Evolutionary conservation across 129 eudicot species (phyloP), one percentile per base, ranked within the genome.

Genomic region (Escallonia rubra): DNA sequence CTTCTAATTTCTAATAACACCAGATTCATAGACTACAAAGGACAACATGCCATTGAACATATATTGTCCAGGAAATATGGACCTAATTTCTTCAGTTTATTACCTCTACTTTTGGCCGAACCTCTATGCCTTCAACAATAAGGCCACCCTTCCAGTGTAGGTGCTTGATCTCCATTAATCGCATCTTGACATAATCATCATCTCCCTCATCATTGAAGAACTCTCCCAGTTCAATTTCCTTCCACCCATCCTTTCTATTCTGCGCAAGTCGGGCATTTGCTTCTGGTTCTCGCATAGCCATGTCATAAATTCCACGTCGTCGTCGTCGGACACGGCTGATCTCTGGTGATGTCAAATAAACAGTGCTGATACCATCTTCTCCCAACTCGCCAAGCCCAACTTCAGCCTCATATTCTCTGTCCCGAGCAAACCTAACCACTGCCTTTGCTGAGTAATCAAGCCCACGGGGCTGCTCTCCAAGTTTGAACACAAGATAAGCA

Each of bases 401-500:
- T 23, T 23, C 34, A 23, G 63, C 5, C 43, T 2, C 10, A 38
- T 58, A 5, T 6, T 39, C 59, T n/a, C 46, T 15, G 39, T 41
- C 47, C 9, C 40, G 34, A 5, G 11, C 6, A 48, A 39, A 38
- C 6, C 38, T 11, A 15, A 65, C 52, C 2, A 6, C 0, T 10
- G 59, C 51, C 13, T 65, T 41, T 1, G 11, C 57, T 44, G 68
- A 38, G 62, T 15, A 63, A 15, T 81, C 63, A 42, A 79, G 71
- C 2, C 80, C 80, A 41, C 70, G 59, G 61, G 66, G 58, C 38
- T 53, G 64, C 7, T 14, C 40, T 42, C 68, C 71, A 1, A 69
- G 64, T 69, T 69, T 71, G 40, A 65, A 80, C 51, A 80, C 78
- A 4, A 80, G 65, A 40, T 74, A 67, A 53, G 74, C 81, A 2